phyloP scores from a whole-genome alignment of 2,329 filamentous ascomycete species.

The Whalleya microplaca region DNA sequence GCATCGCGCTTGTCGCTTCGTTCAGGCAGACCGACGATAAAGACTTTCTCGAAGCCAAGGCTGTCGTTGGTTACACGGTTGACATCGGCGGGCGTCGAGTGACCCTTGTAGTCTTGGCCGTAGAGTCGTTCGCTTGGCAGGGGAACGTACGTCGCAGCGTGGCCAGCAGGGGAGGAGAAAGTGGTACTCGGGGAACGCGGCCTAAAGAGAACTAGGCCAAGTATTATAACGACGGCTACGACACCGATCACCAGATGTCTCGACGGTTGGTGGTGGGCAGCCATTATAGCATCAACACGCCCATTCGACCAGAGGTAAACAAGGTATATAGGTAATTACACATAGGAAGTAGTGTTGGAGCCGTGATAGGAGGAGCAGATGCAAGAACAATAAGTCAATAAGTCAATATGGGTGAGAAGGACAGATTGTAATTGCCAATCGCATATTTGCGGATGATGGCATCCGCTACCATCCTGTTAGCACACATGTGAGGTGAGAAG shows the following conservation, averaged over 20 bases:
- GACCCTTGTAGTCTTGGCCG: slow-evolving; percentile 21
- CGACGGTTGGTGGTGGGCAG: slow-evolving; percentile 8
- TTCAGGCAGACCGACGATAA: slow-evolving; percentile 50
- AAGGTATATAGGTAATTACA: no score
- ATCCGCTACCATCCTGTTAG: no score
- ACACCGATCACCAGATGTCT: slow-evolving; percentile 13
- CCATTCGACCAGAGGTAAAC: no score
- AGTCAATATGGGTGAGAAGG: no score
- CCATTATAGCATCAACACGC: slow-evolving; percentile 8
- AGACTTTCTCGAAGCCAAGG: slow-evolving; percentile 37
- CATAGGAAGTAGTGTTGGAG: neutral
- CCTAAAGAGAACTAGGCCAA: slow-evolving; percentile 12
- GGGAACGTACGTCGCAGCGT: neutral
- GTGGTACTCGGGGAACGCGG: slow-evolving; percentile 6
- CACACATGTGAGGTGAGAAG: no score
- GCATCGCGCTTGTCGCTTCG: slow-evolving; percentile 55
- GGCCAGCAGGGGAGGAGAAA: neutral
- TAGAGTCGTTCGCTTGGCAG: slow-evolving; percentile 7
- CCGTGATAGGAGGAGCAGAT: neutral
- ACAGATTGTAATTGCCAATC: no score
- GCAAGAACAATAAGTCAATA: neutral
- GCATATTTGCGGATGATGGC: no score
- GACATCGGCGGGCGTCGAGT: slow-evolving; percentile 22
- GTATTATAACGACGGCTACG: slow-evolving; percentile 5
- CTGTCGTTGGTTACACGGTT: slow-evolving; percentile 32